These are phyloP conservation scores for Cryomyces minteri DNA, from an alignment of 495 filamentous ascomycete genomes.

Conservation along the genomic window DNA sequence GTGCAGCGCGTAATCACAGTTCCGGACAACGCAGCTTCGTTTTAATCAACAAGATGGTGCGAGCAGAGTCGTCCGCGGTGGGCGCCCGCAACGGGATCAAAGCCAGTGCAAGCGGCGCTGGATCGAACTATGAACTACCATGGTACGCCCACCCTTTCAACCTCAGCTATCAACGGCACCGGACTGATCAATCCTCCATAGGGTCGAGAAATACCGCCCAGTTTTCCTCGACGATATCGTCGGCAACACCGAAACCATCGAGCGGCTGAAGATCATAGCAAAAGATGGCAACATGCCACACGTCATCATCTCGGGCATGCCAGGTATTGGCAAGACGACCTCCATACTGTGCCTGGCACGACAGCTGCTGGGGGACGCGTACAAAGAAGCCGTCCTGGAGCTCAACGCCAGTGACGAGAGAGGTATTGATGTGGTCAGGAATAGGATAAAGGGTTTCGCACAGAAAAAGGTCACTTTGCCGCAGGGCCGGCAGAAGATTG, in stretches of 20 bases:
- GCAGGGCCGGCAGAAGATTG: constrained; percentile 76
- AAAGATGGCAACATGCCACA: constrained; percentile 99
- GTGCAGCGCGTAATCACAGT: not conserved
- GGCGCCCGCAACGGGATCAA: constrained; percentile 49
- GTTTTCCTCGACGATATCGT: constrained; percentile 91
- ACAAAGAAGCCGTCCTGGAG: constrained; percentile 95
- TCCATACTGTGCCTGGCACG: constrained; percentile 86
- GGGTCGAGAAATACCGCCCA: constrained; percentile 98
- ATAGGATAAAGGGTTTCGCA: constrained; percentile 94
- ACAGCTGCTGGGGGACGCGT: constrained; percentile 78
- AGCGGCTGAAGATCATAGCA: constrained; percentile 95
- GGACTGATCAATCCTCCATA: constrained; percentile 19
- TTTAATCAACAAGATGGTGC: constrained; percentile 14
- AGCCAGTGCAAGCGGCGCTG: constrained; percentile 37
- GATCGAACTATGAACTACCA: constrained; percentile 69
- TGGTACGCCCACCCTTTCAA: constrained; percentile 41
- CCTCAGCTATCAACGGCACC: not conserved
- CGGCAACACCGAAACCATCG: constrained; percentile 92
- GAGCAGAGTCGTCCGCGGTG: constrained; percentile 62
- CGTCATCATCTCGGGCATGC: constrained; percentile 98
- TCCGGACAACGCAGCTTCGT: not conserved
- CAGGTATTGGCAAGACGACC: constrained; percentile 97
- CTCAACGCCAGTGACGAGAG: constrained; percentile 92
- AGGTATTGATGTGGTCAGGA: constrained; percentile 98
- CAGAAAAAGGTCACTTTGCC: constrained; percentile 98